A percentile compares a stretch with the other conserved stretches of the same genome.
These are phyloP conservation scores for Mycena sp. DNA, from an alignment of 1,284 basidiomycete genomes.

Conservation along the genomic window DNA sequence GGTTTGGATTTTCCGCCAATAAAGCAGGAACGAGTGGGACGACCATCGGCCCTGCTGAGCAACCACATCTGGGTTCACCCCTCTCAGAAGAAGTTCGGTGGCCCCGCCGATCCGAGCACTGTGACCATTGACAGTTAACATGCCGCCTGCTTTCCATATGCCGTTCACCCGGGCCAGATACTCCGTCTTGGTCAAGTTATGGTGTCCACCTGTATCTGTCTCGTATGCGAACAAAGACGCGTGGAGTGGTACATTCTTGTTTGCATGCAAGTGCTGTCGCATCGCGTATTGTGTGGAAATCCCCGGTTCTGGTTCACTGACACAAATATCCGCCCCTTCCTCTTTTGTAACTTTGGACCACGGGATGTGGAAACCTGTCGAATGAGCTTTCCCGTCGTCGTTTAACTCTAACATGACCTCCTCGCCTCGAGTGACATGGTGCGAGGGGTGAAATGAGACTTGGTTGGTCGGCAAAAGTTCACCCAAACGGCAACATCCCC, in stretches of 20 bases:
- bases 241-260: background rate
- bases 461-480: background rate
- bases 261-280: background rate
- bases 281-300: too few species aligned
- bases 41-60: constrained; percentile 5
- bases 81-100: background rate
- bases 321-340: constrained; percentile 2
- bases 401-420: background rate
- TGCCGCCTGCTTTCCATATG: background rate
- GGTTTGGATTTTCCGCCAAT: constrained; percentile 7
- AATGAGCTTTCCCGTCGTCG: background rate
- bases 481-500: background rate
- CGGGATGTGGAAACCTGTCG: background rate
- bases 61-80: too few species aligned
- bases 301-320: too few species aligned
- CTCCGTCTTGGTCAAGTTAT: background rate
- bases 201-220: background rate
- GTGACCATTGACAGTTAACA: background rate
- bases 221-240: constrained; percentile 1
- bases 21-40: constrained; percentile 1
- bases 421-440: background rate
- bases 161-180: too few species aligned
- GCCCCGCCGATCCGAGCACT: background rate
- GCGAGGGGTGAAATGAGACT: background rate
- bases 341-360: constrained; percentile 1